Percentiles rank a stretch among this genome's conserved stretches.
phyloP scores from a whole-genome alignment of 306 rosid genomes.

The Glycyrrhiza uralensis region DNA sequence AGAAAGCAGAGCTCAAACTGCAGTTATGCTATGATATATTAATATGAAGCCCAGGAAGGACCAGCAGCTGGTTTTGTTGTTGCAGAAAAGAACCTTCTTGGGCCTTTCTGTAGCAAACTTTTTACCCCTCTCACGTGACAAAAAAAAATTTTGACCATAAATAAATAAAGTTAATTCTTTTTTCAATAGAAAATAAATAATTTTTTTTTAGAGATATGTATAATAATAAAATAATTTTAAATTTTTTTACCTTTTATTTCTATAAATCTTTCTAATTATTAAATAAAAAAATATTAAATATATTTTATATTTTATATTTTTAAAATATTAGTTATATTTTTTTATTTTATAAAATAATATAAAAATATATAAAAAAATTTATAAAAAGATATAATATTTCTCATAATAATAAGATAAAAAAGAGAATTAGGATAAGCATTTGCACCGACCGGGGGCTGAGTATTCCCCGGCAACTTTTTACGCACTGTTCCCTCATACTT shows the following conservation, averaged over 20 bases:
- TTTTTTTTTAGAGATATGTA: no score
- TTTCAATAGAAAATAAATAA: no score
- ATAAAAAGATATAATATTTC: no score
- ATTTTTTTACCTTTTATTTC: no score
- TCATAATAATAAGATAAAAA: no score
- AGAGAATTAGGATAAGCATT: not conserved
- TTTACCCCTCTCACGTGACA: not conserved
- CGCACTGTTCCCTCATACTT: constrained; percentile 32
- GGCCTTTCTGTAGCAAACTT: constrained; percentile 41
- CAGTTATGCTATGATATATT: not conserved
- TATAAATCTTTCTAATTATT: no score
- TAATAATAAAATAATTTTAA: not conserved
- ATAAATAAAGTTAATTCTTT: not conserved
- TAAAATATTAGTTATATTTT: no score
- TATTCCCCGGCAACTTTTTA: constrained; percentile 58
- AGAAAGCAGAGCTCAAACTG: constrained; percentile 19
- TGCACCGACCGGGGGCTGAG: constrained; percentile 45
- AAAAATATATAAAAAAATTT: no score
- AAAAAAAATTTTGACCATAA: no score
- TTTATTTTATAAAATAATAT: no score
- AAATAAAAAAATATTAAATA: no score
- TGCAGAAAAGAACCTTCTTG: constrained; percentile 54
- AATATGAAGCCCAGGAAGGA: constrained; percentile 10
- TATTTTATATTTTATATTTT: no score
- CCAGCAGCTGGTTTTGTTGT: constrained; percentile 45